Evolutionary conservation across 2,329 filamentous ascomycete species (phyloP).

Genomic region (Stenocarpella maydis): DNA sequence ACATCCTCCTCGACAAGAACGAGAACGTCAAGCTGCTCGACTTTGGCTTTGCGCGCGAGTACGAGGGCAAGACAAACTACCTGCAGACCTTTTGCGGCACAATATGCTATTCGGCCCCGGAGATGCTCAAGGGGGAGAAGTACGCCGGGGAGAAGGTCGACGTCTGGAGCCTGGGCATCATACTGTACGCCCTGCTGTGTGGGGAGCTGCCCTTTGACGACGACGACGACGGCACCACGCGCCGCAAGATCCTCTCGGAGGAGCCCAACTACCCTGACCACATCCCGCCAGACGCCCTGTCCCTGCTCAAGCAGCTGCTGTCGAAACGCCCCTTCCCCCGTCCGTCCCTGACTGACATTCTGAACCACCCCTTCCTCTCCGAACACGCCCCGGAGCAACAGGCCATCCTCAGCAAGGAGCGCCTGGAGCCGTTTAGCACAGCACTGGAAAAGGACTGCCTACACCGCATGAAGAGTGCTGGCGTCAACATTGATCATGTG

Average conservation of each 20-base stretch:
- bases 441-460: constrained; percentile 88
- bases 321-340: constrained; percentile 89
- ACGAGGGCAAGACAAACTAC: constrained; percentile 93
- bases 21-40: constrained; percentile 98
- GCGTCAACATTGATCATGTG: constrained; percentile 91
- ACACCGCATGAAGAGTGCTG: constrained; percentile 90
- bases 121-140: constrained; percentile 98
- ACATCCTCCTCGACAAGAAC: constrained; percentile 94
- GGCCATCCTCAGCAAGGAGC: constrained; percentile 83
- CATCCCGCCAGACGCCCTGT: constrained; percentile 78
- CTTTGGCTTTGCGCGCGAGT: constrained; percentile 97
- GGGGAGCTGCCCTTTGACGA: constrained; percentile 95
- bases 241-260: constrained; percentile 82
- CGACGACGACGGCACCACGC: constrained; percentile 88
- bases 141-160: constrained; percentile 98
- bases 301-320: constrained; percentile 80
- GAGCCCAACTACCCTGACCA: constrained; percentile 87
- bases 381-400: constrained; percentile 90
- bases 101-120: constrained; percentile 95
- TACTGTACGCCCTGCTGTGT: constrained; percentile 82
- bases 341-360: constrained; percentile 83
- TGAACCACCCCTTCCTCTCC: constrained; percentile 85
- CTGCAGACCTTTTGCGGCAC: constrained; percentile 98
- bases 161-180: constrained; percentile 90
- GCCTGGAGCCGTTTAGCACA: constrained; percentile 84